A percentile compares a stretch with the other conserved stretches of the same genome.
Conservation (phyloP, 2,329 filamentous ascomycete genomes). For the Dichotomopilus funicola region DNA sequence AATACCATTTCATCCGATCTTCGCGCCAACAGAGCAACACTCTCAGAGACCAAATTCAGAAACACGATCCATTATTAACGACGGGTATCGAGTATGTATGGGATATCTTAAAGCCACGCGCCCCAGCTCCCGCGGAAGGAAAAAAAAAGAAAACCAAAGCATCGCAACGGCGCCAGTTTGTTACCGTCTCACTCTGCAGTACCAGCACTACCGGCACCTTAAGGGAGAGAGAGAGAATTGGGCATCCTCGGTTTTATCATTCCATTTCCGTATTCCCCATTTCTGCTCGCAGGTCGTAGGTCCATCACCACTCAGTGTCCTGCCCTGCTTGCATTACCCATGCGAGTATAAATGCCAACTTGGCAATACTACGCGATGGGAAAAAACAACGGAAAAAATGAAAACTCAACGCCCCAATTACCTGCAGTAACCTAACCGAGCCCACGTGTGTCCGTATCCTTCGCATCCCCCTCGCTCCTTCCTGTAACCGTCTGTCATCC, state of each 20-base stretch:
- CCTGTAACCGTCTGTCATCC: no score
- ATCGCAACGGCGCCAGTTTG: neutral
- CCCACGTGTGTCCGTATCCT: no score
- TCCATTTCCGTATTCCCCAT: neutral
- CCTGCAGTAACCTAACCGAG: no score
- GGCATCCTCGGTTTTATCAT: conserved; percentile 7
- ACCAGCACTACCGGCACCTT: conserved; percentile 15
- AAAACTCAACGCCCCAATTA: no score
- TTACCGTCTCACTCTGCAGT: neutral
- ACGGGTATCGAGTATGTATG: conserved; percentile 16
- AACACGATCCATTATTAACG: conserved; percentile 5
- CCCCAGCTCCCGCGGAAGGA: conserved; percentile 11
- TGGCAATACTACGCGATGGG: no score
- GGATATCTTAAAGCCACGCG: conserved; percentile 13
- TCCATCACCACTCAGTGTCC: no score
- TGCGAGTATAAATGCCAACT: no score
- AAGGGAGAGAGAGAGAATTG: neutral
- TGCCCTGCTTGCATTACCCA: no score
- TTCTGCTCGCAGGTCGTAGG: no score
- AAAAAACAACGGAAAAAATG: no score
- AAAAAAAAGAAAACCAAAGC: neutral
- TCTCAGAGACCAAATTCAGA: neutral
- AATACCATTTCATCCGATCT: neutral
- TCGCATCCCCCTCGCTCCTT: no score
- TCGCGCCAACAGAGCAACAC: neutral